A percentile compares a stretch with the other conserved stretches of the same genome.
Conservation (phyloP, 768 basidiomycete species). For the Asterophora lycoperdoides region DNA sequence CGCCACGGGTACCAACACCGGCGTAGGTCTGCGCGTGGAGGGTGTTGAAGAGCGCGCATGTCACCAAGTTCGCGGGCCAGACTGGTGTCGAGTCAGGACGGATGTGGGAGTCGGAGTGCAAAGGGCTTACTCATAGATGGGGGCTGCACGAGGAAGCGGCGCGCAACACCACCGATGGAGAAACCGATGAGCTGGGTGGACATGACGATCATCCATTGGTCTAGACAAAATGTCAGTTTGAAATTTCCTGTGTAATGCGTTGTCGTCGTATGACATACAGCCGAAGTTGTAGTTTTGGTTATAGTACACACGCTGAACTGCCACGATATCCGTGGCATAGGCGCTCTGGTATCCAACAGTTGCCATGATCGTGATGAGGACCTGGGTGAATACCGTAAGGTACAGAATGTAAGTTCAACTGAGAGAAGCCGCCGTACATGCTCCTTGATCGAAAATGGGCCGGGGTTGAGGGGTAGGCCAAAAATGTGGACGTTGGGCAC, state of each 20-base stretch:
- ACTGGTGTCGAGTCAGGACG: slow-evolving; percentile 39
- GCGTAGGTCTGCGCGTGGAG: slow-evolving; percentile 69
- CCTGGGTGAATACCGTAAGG: slow-evolving; percentile 26
- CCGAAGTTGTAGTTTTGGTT: slow-evolving; percentile 56
- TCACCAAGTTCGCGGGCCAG: slow-evolving; percentile 75
- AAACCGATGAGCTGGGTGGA: slow-evolving; percentile 78
- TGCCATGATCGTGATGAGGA: slow-evolving; percentile 53
- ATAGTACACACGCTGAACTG: slow-evolving; percentile 74
- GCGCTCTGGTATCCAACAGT: slow-evolving; percentile 44
- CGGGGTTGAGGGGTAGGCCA: slow-evolving; percentile 55
- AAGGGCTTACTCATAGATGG: slow-evolving; percentile 57
- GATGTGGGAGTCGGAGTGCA: not conserved
- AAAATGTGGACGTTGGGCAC: slow-evolving; percentile 51
- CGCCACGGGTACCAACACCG: slow-evolving; percentile 59
- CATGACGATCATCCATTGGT: slow-evolving; percentile 79
- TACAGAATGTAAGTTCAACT: slow-evolving; percentile 27
- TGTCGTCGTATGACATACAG: slow-evolving; percentile 33
- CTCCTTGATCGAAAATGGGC: slow-evolving; percentile 74
- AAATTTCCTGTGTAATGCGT: not conserved
- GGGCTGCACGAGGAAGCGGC: slow-evolving; percentile 74
- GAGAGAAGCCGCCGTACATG: slow-evolving; percentile 41
- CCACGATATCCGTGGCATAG: slow-evolving; percentile 73
- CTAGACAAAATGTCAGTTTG: slow-evolving; percentile 26
- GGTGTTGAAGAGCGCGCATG: slow-evolving; percentile 75
- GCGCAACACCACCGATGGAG: slow-evolving; percentile 68